Conservation (phyloP, 768 basidiomycete species). For the Kwoniella sp. region DNA sequence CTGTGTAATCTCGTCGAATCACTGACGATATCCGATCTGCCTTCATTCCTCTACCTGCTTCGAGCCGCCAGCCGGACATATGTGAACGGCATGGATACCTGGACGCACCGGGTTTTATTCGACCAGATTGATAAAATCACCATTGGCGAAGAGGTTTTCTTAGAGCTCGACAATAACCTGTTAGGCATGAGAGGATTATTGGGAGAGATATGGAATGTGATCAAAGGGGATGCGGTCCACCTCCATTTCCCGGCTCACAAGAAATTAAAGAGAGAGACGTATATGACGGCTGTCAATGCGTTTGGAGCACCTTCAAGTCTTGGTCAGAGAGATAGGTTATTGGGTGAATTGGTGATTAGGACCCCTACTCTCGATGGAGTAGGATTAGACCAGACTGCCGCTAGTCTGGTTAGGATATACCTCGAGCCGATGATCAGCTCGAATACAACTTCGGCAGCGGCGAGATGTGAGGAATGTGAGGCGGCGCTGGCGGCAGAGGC, state of each 20-base stretch:
- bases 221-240: constrained; percentile 13
- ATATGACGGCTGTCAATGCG: background rate
- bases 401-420: constrained; percentile 5
- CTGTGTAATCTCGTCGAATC: constrained; percentile 8
- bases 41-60: background rate
- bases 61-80: background rate
- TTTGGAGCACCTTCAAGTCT: constrained; percentile 2
- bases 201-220: constrained; percentile 12
- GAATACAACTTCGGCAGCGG: background rate
- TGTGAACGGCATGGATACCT: constrained; percentile 8
- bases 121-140: constrained; percentile 17
- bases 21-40: background rate
- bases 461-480: background rate
- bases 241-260: constrained; percentile 4
- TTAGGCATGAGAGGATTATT: background rate
- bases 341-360: constrained; percentile 8
- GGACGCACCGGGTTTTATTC: constrained; percentile 9
- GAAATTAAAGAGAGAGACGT: constrained; percentile 1
- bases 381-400: background rate
- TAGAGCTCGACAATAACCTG: background rate
- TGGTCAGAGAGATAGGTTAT: constrained; percentile 10
- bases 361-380: constrained; percentile 12
- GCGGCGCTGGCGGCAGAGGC: background rate
- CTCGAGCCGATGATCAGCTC: constrained; percentile 4
- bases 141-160: background rate